Base-by-base conservation (phyloP, 2,329 filamentous ascomycete genomes). In the Fusarium sacchari region DNA sequence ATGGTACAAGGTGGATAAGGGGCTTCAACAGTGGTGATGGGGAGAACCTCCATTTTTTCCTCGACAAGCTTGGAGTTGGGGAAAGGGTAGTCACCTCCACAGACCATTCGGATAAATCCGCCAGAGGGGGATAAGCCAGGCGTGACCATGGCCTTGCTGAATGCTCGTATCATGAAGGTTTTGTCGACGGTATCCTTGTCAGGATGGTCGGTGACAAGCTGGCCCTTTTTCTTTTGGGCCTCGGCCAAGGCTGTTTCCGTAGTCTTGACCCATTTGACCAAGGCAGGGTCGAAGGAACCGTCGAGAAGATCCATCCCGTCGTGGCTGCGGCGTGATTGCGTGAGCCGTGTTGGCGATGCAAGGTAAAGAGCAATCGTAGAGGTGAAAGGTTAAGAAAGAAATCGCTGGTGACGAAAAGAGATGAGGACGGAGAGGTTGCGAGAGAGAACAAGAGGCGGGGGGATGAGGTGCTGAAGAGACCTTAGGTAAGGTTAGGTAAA, bases 251-350 rank as follows among this genome's bases (percentile, higher is more conserved):
- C 18, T 1, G 43, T 13, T 46, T 46, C 24, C 12, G 43, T 46
- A 3, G 18, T 20, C 6, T 46, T 28, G 43, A 28, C 43, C 24
- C 24, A 46, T 28, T 46, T 46, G 24, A 46, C 43, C 4, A 28
- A 22, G 0, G 4, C 28, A 2, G 12, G 0, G 18, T 46, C 43
- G 0, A 46, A 28, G 1, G 43, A 46, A 28, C 24, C 7, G 24
- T 46, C 43, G 0, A 46, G 2, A 3, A 46, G 43, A 28, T 46
- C 43, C 43, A 46, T 46, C 18, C 43, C 43, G 28, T 46, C 18
- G 4, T 7, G 5, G 2, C 43, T 24, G 13, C 12, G 3, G 5
- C 5, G 11, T 46, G 8, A 11, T 14, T 46, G 7, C 0, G 4
- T 46, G 18, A 28, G 22, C 6, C 4, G 0, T 20, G 7, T 20